These are phyloP conservation scores for Parathielavia appendiculata DNA, from an alignment of 495 filamentous ascomycete genomes.

Conservation along the genomic window DNA sequence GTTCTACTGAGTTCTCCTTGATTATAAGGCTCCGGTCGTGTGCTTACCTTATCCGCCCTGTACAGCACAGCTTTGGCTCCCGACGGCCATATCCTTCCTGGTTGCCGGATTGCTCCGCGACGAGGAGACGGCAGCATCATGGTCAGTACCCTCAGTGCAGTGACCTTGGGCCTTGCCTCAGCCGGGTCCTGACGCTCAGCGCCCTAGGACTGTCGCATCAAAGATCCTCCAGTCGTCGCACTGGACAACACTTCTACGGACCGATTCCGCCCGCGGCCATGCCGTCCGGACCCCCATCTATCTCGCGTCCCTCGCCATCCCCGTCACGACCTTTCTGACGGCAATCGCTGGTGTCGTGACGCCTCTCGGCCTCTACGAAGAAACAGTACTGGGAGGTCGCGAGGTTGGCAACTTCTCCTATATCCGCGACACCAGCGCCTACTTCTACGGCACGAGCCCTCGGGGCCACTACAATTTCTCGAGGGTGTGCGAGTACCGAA, in stretches of 20 bases:
- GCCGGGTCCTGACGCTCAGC: no score
- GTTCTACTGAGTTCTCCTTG: not conserved
- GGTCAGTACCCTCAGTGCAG: not conserved
- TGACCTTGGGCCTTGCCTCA: no score
- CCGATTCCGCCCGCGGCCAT: not conserved
- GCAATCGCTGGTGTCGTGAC: constrained; percentile 12
- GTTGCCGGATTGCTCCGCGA: constrained; percentile 7
- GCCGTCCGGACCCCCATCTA: constrained; percentile 1
- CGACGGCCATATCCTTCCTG: constrained; percentile 6
- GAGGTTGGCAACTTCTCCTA: constrained; percentile 10
- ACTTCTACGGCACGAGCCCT: constrained; percentile 10
- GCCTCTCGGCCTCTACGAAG: constrained; percentile 17
- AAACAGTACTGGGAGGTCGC: not conserved
- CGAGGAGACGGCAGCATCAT: constrained; percentile 13
- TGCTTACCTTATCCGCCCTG: not conserved
- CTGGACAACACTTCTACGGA: constrained; percentile 5
- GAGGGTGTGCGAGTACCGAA: not conserved
- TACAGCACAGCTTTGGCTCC: constrained; percentile 6
- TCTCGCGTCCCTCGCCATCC: not conserved
- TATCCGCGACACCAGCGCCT: constrained; percentile 6
- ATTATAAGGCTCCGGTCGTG: no score
- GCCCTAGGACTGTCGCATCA: not conserved
- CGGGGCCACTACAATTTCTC: constrained; percentile 5
- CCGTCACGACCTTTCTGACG: not conserved
- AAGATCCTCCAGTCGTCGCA: constrained; percentile 1